Conservation (phyloP, 192 early-diverging fungal species). For the Rhizoclosmatium sp. region DNA sequence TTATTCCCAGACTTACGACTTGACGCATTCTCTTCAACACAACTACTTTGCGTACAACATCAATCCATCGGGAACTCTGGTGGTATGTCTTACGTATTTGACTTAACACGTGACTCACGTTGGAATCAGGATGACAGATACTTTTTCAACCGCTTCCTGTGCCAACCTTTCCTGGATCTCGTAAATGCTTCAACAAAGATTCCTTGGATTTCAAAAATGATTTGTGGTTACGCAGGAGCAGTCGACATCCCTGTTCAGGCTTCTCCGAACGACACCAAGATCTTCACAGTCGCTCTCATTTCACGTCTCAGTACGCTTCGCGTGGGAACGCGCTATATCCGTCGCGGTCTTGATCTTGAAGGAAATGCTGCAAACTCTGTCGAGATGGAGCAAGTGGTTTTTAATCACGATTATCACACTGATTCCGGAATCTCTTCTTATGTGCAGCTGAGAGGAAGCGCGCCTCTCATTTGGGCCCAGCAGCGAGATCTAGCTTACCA, state of each 20-base stretch:
- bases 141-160: constrained; percentile 58
- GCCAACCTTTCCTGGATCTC: constrained; percentile 43
- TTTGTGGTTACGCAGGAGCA: constrained; percentile 58
- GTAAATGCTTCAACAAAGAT: background rate
- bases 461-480: constrained; percentile 62
- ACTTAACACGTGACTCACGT: no score
- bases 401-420: constrained; percentile 52
- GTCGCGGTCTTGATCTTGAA: constrained; percentile 59
- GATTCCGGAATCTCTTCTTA: constrained; percentile 49
- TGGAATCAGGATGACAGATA: constrained; percentile 54
- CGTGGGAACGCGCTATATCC: constrained; percentile 61
- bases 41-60: constrained; percentile 41
- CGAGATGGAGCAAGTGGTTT: constrained; percentile 70
- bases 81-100: constrained; percentile 25
- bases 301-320: constrained; percentile 56
- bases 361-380: constrained; percentile 65
- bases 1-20: constrained; percentile 60
- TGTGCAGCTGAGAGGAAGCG: constrained; percentile 62
- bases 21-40: constrained; percentile 67
- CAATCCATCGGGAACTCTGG: constrained; percentile 35
- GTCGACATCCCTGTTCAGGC: constrained; percentile 46
- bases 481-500: constrained; percentile 56
- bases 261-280: background rate
- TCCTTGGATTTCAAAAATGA: constrained; percentile 55
- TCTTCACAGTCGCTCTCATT: constrained; percentile 56